These are phyloP conservation scores for Dipodascopsis uninucleata DNA, from an alignment of 805 yeast species.

Conservation along the genomic window DNA sequence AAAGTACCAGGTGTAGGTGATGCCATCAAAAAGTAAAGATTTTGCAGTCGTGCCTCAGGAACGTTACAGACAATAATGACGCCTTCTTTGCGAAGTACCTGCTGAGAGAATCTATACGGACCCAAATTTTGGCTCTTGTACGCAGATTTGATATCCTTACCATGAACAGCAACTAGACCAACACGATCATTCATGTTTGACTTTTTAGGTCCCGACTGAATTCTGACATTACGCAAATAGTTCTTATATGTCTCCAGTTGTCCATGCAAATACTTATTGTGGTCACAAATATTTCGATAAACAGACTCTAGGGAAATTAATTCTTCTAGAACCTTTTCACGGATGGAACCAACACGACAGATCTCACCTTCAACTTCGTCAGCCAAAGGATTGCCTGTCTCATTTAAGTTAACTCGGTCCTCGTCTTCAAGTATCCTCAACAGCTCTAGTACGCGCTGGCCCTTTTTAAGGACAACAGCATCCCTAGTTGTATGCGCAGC, in stretches of 20 bases:
- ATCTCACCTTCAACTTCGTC: constrained; percentile 38
- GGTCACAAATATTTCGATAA: constrained; percentile 35
- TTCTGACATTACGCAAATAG: constrained; percentile 37
- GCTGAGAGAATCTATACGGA: constrained; percentile 31
- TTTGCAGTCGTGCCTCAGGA: constrained; percentile 29
- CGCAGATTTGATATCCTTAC: constrained; percentile 14
- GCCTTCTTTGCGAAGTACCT: constrained; percentile 32
- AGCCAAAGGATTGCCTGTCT: constrained; percentile 29
- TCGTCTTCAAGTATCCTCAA: constrained; percentile 31
- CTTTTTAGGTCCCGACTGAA: constrained; percentile 33
- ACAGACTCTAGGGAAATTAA: constrained; percentile 35
- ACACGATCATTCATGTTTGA: constrained; percentile 26
- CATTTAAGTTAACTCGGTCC: constrained; percentile 23
- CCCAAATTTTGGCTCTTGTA: constrained; percentile 23
- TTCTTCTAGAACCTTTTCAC: constrained; percentile 35
- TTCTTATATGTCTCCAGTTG: constrained; percentile 39
- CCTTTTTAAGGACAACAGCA: constrained; percentile 34
- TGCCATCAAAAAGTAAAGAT: constrained; percentile 31
- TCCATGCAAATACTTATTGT: constrained; percentile 37
- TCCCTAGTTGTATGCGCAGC: constrained; percentile 35
- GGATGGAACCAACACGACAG: constrained; percentile 36
- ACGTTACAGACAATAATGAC: constrained; percentile 32
- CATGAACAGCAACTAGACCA: constrained; percentile 10
- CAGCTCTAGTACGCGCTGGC: constrained; percentile 35
- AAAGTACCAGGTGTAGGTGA: constrained; percentile 36